Evolutionary conservation across 2,329 filamentous ascomycete species (phyloP).

Genomic region (Uncinocarpus reesii): DNA sequence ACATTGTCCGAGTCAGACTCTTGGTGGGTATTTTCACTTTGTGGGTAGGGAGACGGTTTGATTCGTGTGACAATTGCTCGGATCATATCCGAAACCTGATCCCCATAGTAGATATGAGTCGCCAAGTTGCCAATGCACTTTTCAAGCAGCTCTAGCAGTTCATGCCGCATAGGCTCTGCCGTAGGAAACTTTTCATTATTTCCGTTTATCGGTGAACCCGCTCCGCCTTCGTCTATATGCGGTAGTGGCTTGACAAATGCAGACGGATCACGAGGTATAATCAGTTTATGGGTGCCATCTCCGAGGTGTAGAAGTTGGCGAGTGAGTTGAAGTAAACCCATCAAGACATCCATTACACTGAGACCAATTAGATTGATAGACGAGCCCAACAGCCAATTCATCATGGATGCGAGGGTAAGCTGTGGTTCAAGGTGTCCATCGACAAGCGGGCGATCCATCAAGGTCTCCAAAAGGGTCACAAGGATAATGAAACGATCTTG

Average conservation of each 20-base stretch:
- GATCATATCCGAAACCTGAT: constrained; percentile 93
- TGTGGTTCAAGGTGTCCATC: constrained; percentile 66
- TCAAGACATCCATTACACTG: constrained; percentile 87
- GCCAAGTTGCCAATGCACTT: constrained; percentile 81
- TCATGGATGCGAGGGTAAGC: constrained; percentile 62
- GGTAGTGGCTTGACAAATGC: constrained; percentile 6
- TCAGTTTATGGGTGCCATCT: constrained; percentile 16
- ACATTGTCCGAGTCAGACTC: constrained; percentile 40
- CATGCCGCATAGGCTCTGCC: constrained; percentile 42
- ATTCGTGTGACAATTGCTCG: constrained; percentile 66
- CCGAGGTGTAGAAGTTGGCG: constrained; percentile 62
- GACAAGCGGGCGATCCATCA: constrained; percentile 57
- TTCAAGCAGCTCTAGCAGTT: constrained; percentile 61
- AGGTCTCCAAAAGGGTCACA: constrained; percentile 65
- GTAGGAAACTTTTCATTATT: neutral
- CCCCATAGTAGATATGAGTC: constrained; percentile 92
- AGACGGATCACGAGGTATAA: neutral
- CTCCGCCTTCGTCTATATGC: constrained; percentile 3
- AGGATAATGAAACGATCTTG: constrained; percentile 90
- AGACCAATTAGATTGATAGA: constrained; percentile 89
- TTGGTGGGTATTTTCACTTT: constrained; percentile 30
- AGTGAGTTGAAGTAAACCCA: constrained; percentile 76
- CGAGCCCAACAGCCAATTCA: constrained; percentile 73
- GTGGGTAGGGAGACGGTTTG: constrained; percentile 49
- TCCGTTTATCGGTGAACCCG: neutral